phyloP scores from a whole-genome alignment of 768 basidiomycete species.

The Russula foetens region DNA sequence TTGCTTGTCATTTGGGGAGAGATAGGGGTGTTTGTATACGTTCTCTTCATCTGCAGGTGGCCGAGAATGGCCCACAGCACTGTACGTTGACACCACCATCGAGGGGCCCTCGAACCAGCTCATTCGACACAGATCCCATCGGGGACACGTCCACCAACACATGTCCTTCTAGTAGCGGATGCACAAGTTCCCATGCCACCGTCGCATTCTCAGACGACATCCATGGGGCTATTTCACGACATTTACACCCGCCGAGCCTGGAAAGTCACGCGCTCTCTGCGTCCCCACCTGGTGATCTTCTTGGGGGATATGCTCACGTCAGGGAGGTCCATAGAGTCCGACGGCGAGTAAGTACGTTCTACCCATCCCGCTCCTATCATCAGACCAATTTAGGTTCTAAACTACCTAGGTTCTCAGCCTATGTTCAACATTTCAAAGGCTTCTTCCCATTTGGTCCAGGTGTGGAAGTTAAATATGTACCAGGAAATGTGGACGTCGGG shows the following conservation, averaged over 20 bases:
- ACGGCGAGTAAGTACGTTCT: slow-evolving; percentile 53
- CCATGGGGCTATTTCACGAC: slow-evolving; percentile 63
- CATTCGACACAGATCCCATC: background rate
- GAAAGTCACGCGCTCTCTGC: slow-evolving; percentile 49
- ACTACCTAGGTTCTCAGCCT: slow-evolving; percentile 57
- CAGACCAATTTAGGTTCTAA: background rate
- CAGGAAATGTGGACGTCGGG: slow-evolving; percentile 90
- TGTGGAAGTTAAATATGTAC: slow-evolving; percentile 59
- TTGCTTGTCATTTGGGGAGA: slow-evolving; percentile 65
- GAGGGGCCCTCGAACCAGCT: background rate
- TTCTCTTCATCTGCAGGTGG: slow-evolving; percentile 49
- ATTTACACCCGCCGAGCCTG: slow-evolving; percentile 81
- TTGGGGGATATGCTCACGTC: slow-evolving; percentile 91
- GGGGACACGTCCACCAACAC: slow-evolving; percentile 29
- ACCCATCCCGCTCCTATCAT: slow-evolving; percentile 4
- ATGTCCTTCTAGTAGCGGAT: slow-evolving; percentile 77
- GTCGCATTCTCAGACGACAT: slow-evolving; percentile 51
- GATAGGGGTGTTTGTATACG: slow-evolving; percentile 44
- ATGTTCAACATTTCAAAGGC: slow-evolving; percentile 55
- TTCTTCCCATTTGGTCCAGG: slow-evolving; percentile 49
- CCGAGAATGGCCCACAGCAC: slow-evolving; percentile 27
- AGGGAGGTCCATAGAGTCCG: slow-evolving; percentile 56
- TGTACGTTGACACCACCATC: background rate
- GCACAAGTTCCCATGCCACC: slow-evolving; percentile 66
- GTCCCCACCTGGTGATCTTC: slow-evolving; percentile 69